A percentile compares a stretch with the other conserved stretches of the same genome.
These are phyloP conservation scores for Cyberlindnera saturnus DNA, from an alignment of 805 yeast species.

Conservation along the genomic window DNA sequence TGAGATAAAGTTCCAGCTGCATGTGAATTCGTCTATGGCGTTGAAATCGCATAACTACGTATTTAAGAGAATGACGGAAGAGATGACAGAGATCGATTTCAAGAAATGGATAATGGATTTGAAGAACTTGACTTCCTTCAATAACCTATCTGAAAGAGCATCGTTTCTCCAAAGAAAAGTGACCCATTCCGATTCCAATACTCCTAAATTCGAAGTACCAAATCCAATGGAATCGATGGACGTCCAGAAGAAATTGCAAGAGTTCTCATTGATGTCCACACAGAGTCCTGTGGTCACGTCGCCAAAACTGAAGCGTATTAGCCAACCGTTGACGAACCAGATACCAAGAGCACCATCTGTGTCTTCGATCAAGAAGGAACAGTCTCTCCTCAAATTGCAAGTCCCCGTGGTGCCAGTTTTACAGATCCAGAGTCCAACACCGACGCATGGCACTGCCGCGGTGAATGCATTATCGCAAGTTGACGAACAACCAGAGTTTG, in stretches of 20 bases:
- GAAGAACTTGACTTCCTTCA: conserved; percentile 48
- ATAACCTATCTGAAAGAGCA: conserved; percentile 15
- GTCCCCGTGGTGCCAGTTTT: conserved; percentile 3
- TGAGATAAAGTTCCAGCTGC: conserved; percentile 51
- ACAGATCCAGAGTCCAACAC: conserved; percentile 10
- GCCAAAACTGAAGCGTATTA: conserved; percentile 6
- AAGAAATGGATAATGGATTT: conserved; percentile 66
- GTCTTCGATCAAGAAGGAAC: background rate
- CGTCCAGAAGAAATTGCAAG: conserved; percentile 18
- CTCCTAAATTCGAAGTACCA: conserved; percentile 20
- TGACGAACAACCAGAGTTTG: background rate
- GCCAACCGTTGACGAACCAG: conserved; percentile 5
- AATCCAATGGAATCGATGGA: conserved; percentile 17
- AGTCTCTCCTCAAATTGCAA: background rate
- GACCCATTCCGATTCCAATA: conserved; percentile 8
- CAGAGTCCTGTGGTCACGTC: background rate
- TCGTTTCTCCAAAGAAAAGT: conserved; percentile 6
- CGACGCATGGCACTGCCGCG: background rate
- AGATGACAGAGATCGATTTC: conserved; percentile 69
- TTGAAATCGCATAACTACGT: conserved; percentile 86
- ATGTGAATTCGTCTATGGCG: conserved; percentile 54
- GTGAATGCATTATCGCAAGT: background rate
- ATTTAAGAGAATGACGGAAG: conserved; percentile 53
- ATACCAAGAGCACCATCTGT: conserved; percentile 6
- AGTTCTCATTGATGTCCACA: conserved; percentile 8